Percentiles rank a stretch among this genome's conserved stretches.
These are phyloP conservation scores for Phytophthora boehmeriae DNA, from an alignment of 352 stramenopile genomes.

Conservation along the genomic window DNA sequence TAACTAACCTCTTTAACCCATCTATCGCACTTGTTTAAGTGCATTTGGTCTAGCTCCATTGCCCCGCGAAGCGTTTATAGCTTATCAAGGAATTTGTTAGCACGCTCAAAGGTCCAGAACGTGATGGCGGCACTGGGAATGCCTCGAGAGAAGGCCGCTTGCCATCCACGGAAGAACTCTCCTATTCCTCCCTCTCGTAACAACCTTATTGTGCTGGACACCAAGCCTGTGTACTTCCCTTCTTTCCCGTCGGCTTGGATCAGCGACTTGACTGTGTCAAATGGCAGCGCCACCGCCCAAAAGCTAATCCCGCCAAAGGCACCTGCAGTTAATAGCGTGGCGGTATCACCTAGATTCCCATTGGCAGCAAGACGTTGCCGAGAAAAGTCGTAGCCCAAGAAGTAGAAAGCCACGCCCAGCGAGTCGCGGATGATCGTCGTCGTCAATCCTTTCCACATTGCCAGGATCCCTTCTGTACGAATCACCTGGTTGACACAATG, in stretches of 20 bases:
- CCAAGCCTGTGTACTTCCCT: conserved; percentile 51
- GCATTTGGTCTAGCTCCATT: not conserved
- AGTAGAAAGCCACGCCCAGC: conserved; percentile 86
- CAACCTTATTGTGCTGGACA: conserved; percentile 41
- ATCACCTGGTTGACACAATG: conserved; percentile 70
- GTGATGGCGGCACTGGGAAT: conserved; percentile 82
- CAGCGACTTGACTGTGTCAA: conserved; percentile 87
- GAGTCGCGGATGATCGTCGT: conserved; percentile 85
- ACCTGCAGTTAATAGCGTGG: conserved; percentile 62
- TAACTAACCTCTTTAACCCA: conserved; percentile 6
- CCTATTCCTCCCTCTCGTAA: conserved; percentile 59
- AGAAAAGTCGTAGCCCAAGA: conserved; percentile 82
- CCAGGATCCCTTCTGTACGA: conserved; percentile 53
- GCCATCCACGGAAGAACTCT: conserved; percentile 82
- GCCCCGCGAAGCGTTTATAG: conserved; percentile 13
- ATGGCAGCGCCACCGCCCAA: conserved; percentile 83
- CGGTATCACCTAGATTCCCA: conserved; percentile 47
- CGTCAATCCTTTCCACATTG: conserved; percentile 78
- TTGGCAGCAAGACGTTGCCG: conserved; percentile 40
- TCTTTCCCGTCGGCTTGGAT: conserved; percentile 70
- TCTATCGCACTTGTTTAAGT: conserved; percentile 15
- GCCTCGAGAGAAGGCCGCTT: conserved; percentile 78
- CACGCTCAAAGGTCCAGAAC: conserved; percentile 80
- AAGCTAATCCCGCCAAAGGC: conserved; percentile 85
- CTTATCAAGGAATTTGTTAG: conserved; percentile 56